Evolutionary conservation across 257 asterid genomes (phyloP), one percentile per base, ranked within the genome.

Genomic region (Capsicum baccatum): DNA sequence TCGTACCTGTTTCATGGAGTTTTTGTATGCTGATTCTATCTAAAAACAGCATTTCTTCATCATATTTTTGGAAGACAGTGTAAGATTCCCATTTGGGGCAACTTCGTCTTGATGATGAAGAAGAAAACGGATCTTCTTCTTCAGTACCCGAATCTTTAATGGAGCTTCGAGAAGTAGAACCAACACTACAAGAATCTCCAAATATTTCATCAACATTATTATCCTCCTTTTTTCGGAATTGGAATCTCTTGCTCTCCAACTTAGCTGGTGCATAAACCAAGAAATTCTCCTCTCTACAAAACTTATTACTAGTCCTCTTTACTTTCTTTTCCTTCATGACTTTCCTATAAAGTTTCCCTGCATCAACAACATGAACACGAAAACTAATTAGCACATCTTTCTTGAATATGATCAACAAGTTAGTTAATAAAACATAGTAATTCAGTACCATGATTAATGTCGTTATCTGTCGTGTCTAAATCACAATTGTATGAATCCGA

Each of bases 11-110:
- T 90, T 95, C 99, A 9, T 92, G 96, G 78, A 95, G 97, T 85
- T 94, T 95, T 83, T 95, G 99, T 6, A 88, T 91, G 44, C 91
- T 89, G 26, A 95, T 92, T 84, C 96, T 81, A 86, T 95, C 99
- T n/a, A 95, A 80, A 60, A 94, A 95, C 54, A 94, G 21, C 99
- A 95, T 95, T 85, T 95, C 99, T 79, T 95, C 99, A 33, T 95
- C 98, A 80, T 95, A 95, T 83, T 95, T 95, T 15, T 94, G 99
- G 88, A 94, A 95, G 9, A 95, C 91, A 0, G 98, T 87, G 89
- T 95, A 95, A 57, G 99, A 95, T 69, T 95, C 99, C 99, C 99
- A 95, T 37, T 94, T 93, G 55, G 99, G 99, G 68, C 98, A 95
- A 84, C 99, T 95, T 73, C 99, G 79, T 56, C 99, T 79, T 4